Evolutionary conservation across 2,329 filamentous ascomycete genomes (phyloP).

Genomic region (Fusarium nanum): DNA sequence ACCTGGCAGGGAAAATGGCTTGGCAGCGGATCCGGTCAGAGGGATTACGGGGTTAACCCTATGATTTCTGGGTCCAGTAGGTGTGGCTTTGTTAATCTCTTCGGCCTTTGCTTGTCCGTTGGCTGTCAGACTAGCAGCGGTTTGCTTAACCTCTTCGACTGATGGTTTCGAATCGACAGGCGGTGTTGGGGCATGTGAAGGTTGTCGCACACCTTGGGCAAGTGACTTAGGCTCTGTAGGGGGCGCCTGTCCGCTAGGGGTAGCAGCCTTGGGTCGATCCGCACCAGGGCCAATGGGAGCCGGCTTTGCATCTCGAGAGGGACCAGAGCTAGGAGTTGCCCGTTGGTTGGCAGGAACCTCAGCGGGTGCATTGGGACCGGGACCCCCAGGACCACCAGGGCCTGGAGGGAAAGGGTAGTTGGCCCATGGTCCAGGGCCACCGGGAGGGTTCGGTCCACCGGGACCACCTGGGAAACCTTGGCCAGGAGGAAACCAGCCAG

Average conservation of each 20-base stretch:
- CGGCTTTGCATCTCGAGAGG: slow-evolving; percentile 57
- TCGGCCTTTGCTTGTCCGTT: slow-evolving; percentile 54
- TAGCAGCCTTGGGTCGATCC: slow-evolving; percentile 61
- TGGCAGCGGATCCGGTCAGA: slow-evolving; percentile 61
- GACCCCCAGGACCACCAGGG: slow-evolving; percentile 65
- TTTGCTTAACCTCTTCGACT: slow-evolving; percentile 56
- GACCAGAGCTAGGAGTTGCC: slow-evolving; percentile 62
- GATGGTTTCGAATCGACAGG: slow-evolving; percentile 77
- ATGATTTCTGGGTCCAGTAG: slow-evolving; percentile 61
- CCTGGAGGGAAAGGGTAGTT: slow-evolving; percentile 70
- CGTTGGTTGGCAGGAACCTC: slow-evolving; percentile 67
- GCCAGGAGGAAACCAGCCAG: slow-evolving; percentile 82
- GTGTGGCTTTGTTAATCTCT: slow-evolving; percentile 54
- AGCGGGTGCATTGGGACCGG: slow-evolving; percentile 52
- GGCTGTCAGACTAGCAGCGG: slow-evolving; percentile 56
- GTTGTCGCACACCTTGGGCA: slow-evolving; percentile 59
- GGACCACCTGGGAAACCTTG: slow-evolving; percentile 73
- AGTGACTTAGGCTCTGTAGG: slow-evolving; percentile 66
- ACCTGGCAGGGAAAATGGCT: slow-evolving; percentile 53
- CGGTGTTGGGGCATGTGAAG: slow-evolving; percentile 67
- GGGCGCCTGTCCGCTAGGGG: slow-evolving; percentile 60
- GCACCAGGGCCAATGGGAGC: slow-evolving; percentile 63
- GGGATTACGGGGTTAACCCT: slow-evolving; percentile 76
- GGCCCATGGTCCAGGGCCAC: slow-evolving; percentile 71
- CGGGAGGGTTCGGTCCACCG: slow-evolving; percentile 66